Evolutionary conservation across 306 rosid genomes (phyloP).

Genomic region (Lathyrus aphaca): DNA sequence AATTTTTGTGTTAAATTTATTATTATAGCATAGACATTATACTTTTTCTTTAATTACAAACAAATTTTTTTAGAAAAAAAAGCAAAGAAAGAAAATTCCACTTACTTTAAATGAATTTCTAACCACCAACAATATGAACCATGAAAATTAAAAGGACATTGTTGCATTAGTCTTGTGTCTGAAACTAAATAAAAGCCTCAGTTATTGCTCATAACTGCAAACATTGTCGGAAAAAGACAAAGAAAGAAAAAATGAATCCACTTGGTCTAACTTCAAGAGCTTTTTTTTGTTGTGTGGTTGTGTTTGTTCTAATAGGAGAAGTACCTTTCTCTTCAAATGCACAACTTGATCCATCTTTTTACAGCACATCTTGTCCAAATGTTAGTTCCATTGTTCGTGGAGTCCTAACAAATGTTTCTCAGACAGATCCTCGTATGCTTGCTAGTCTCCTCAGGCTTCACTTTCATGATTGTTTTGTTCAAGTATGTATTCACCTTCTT

Average conservation of each 20-base stretch:
- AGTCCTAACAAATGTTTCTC: slow-evolving; percentile 34
- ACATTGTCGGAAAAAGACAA: background rate
- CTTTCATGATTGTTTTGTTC: slow-evolving; percentile 59
- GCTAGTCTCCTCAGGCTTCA: slow-evolving; percentile 56
- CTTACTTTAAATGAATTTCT: background rate
- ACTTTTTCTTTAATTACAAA: background rate
- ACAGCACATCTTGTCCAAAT: slow-evolving; percentile 39
- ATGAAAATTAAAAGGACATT: background rate
- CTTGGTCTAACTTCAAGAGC: background rate
- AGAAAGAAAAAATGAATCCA: slow-evolving; percentile 19
- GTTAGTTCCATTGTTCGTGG: slow-evolving; percentile 16
- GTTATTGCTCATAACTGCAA: background rate
- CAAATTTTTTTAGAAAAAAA: background rate
- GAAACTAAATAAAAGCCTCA: background rate
- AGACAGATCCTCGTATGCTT: slow-evolving; percentile 43
- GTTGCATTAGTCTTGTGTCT: background rate
- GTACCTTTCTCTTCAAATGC: slow-evolving; percentile 32
- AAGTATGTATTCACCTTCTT: slow-evolving; percentile 23
- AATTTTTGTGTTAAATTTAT: too few relatives aligned
- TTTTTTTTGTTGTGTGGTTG: slow-evolving; percentile 19
- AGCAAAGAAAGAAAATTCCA: background rate
- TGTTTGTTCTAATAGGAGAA: slow-evolving; percentile 38
- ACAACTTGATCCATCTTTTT: slow-evolving; percentile 44
- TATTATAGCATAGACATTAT: background rate
- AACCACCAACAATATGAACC: background rate